Percentiles rank a stretch among this genome's conserved stretches.
Conservation (phyloP, 805 yeast genomes). For the Ogataea ganodermae region DNA sequence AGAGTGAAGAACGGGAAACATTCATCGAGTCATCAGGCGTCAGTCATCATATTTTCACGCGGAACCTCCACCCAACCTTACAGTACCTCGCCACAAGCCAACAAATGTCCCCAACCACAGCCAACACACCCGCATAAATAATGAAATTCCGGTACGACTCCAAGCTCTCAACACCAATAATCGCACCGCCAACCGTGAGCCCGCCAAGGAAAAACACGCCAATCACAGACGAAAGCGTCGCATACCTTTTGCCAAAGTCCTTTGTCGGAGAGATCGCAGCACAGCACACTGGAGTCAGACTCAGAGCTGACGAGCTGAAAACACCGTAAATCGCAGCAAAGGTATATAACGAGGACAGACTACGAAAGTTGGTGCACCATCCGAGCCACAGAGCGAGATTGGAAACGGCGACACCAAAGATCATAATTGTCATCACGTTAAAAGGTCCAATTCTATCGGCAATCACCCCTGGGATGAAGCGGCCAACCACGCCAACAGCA, state of each 20-base stretch:
- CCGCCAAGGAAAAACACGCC: conserved; percentile 36
- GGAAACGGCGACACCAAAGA: conserved; percentile 45
- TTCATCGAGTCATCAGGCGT: not conserved
- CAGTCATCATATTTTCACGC: conserved; percentile 14
- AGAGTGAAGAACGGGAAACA: too few species aligned
- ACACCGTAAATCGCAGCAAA: conserved; percentile 54
- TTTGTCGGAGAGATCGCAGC: conserved; percentile 54
- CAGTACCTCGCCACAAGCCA: conserved; percentile 47
- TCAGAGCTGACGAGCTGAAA: conserved; percentile 54
- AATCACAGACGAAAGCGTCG: conserved; percentile 31
- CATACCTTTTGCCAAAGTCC: conserved; percentile 27
- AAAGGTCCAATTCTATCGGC: conserved; percentile 59
- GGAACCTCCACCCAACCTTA: conserved; percentile 45
- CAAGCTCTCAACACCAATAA: conserved; percentile 36
- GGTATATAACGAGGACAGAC: conserved; percentile 43
- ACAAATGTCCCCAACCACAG: conserved; percentile 39
- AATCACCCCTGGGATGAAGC: conserved; percentile 54
- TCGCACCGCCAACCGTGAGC: conserved; percentile 36
- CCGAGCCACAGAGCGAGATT: conserved; percentile 62
- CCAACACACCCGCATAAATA: conserved; percentile 39
- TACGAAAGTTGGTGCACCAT: conserved; percentile 42
- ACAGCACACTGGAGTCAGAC: conserved; percentile 59
- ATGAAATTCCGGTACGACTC: conserved; percentile 40
- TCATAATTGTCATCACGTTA: conserved; percentile 54
- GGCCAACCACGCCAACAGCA: conserved; percentile 51